These are phyloP conservation scores for Phyllosticta citrichinensis DNA, from an alignment of 2,329 filamentous ascomycete genomes.

Conservation along the genomic window DNA sequence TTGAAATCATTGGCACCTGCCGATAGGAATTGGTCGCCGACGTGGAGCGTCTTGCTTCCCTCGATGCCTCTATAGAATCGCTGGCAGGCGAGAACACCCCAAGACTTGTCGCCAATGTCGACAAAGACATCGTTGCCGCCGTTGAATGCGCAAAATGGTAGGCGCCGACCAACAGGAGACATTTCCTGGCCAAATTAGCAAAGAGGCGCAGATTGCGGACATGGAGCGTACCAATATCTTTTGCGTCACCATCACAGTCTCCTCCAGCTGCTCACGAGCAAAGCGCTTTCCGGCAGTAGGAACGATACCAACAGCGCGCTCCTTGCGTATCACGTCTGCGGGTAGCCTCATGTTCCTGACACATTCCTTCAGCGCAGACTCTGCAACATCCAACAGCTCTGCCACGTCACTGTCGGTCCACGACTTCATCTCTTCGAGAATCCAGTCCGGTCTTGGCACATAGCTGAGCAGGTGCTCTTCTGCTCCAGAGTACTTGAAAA, in stretches of 20 bases:
- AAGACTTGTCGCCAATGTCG: slow-evolving; percentile 95
- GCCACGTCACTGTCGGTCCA: slow-evolving; percentile 72
- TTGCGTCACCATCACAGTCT: slow-evolving; percentile 90
- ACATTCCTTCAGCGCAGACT: slow-evolving; percentile 73
- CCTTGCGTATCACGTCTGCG: slow-evolving; percentile 74
- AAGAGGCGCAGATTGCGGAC: neutral
- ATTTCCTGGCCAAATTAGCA: slow-evolving; percentile 45
- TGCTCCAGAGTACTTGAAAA: slow-evolving; percentile 70
- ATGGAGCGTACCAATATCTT: slow-evolving; percentile 53
- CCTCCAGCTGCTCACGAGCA: slow-evolving; percentile 80
- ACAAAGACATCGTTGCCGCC: slow-evolving; percentile 96
- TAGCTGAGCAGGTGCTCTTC: slow-evolving; percentile 47
- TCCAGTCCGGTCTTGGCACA: slow-evolving; percentile 57
- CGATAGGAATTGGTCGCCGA: slow-evolving; percentile 91
- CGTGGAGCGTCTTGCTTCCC: slow-evolving; percentile 75
- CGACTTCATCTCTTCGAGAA: slow-evolving; percentile 64
- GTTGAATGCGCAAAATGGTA: slow-evolving; percentile 98
- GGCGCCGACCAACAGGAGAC: slow-evolving; percentile 52
- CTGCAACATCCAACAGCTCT: slow-evolving; percentile 77
- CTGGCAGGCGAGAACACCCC: slow-evolving; percentile 89
- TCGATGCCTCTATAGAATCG: slow-evolving; percentile 72
- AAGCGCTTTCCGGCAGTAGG: slow-evolving; percentile 57
- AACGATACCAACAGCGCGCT: slow-evolving; percentile 52
- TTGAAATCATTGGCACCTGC: slow-evolving; percentile 97
- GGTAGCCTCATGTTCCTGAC: slow-evolving; percentile 69